Percentiles rank a stretch among this genome's conserved stretches.
Conservation (phyloP, 495 filamentous ascomycete genomes). For the Penicillium angulare region DNA sequence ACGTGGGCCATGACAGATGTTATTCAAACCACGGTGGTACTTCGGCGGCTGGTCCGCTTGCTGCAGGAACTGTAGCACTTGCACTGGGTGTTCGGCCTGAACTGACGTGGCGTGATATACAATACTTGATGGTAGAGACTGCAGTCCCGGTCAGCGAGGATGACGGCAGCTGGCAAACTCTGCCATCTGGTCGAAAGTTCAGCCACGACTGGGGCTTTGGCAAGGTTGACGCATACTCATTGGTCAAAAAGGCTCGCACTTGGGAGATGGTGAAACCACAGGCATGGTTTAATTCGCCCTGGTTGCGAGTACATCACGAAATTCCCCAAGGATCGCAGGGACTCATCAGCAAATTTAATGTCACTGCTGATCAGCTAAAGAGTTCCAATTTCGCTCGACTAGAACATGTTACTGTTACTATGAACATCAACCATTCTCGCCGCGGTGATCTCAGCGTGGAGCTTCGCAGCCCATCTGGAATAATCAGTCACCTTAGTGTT, state of each 20-base stretch:
- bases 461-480: conserved; percentile 75
- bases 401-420: conserved; percentile 95
- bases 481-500: conserved; percentile 81
- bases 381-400: conserved; percentile 79
- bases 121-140: conserved; percentile 83
- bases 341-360: conserved; percentile 70
- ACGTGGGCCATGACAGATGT: conserved; percentile 82
- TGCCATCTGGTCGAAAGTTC: conserved; percentile 76
- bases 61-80: conserved; percentile 90
- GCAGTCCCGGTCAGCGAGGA: conserved; percentile 77
- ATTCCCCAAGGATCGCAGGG: conserved; percentile 88
- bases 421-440: conserved; percentile 85
- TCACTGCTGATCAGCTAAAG: conserved; percentile 72
- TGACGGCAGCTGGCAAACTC: conserved; percentile 76
- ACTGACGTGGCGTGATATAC: conserved; percentile 90
- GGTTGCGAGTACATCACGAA: conserved; percentile 80
- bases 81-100: conserved; percentile 83
- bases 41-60: conserved; percentile 93
- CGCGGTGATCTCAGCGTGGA: conserved; percentile 94
- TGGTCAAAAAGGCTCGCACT: conserved; percentile 81
- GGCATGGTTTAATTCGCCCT: conserved; percentile 89
- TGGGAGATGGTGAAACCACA: conserved; percentile 95
- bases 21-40: conserved; percentile 82
- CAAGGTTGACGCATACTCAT: conserved; percentile 82
- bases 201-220: conserved; percentile 95